These are phyloP conservation scores for Neurospora sublineolata DNA, from an alignment of 495 filamentous ascomycete genomes.

Conservation along the genomic window DNA sequence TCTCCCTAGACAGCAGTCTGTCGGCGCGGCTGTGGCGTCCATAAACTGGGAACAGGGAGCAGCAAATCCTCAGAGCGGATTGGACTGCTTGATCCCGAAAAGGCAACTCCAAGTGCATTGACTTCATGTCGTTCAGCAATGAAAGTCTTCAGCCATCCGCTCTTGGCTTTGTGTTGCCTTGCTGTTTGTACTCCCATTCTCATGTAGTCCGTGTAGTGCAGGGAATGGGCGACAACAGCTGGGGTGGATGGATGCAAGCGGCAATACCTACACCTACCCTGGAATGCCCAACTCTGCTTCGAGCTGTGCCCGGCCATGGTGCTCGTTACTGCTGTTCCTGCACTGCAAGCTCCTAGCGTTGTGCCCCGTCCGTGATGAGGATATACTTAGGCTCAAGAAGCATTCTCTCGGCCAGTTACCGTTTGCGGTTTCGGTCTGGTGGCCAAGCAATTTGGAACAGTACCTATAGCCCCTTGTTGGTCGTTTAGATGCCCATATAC, in stretches of 20 bases:
- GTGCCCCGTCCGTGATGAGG: neutral
- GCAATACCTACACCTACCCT: neutral
- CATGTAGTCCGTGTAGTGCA: neutral
- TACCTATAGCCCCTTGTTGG: neutral
- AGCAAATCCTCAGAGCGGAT: neutral
- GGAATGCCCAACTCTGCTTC: neutral
- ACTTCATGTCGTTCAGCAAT: neutral
- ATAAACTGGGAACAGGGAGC: neutral
- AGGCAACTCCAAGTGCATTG: neutral
- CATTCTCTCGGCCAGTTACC: neutral
- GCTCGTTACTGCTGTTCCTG: neutral
- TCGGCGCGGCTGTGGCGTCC: constrained; percentile 6
- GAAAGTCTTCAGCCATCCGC: neutral
- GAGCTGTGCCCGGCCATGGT: neutral
- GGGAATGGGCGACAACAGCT: neutral
- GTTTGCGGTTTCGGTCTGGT: neutral
- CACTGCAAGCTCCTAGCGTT: neutral
- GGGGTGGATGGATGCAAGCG: neutral
- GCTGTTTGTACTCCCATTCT: neutral
- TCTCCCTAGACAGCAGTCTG: constrained; percentile 1
- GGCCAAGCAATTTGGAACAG: neutral
- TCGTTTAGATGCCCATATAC: neutral
- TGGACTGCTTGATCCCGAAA: neutral
- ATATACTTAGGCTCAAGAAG: neutral
- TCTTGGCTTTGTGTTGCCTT: neutral